These are phyloP conservation scores for Globisporangium cystogenes DNA, from an alignment of 352 stramenopile species.

Conservation along the genomic window DNA sequence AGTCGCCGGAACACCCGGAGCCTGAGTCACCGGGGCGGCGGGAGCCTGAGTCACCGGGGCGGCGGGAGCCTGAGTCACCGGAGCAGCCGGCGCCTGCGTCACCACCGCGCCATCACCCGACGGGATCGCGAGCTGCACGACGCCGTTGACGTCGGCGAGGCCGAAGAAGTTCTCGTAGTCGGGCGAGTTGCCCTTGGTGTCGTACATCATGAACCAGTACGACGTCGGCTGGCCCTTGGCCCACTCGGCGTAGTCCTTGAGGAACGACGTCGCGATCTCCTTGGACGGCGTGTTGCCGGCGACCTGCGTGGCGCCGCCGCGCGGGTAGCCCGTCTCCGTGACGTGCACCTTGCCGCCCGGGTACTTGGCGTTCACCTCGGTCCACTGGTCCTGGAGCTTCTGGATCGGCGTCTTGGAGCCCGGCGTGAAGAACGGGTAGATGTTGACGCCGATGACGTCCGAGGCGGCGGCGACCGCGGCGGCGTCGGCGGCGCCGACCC, in stretches of 20 bases:
- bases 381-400: slow-evolving; percentile 30
- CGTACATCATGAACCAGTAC: slow-evolving; percentile 47
- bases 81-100: slow-evolving; percentile 1
- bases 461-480: slow-evolving; percentile 19
- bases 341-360: slow-evolving; percentile 24
- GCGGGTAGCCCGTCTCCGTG: slow-evolving; percentile 40
- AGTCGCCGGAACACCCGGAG: background rate
- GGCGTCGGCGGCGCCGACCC: slow-evolving; percentile 23
- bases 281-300: slow-evolving; percentile 22
- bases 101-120: slow-evolving; percentile 7
- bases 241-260: slow-evolving; percentile 27
- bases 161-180: slow-evolving; percentile 44
- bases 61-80: background rate
- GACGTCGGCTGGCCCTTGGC: slow-evolving; percentile 17
- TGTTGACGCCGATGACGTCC: slow-evolving; percentile 39
- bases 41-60: background rate
- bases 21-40: background rate
- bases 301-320: slow-evolving; percentile 12
- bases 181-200: slow-evolving; percentile 21
- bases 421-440: slow-evolving; percentile 43
- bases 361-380: slow-evolving; percentile 27
- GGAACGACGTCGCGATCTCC: slow-evolving; percentile 19
- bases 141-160: slow-evolving; percentile 19
- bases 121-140: slow-evolving; percentile 23
- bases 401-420: slow-evolving; percentile 23